Base-by-base conservation (phyloP, 768 basidiomycete genomes). In the Grammothele lineata region DNA sequence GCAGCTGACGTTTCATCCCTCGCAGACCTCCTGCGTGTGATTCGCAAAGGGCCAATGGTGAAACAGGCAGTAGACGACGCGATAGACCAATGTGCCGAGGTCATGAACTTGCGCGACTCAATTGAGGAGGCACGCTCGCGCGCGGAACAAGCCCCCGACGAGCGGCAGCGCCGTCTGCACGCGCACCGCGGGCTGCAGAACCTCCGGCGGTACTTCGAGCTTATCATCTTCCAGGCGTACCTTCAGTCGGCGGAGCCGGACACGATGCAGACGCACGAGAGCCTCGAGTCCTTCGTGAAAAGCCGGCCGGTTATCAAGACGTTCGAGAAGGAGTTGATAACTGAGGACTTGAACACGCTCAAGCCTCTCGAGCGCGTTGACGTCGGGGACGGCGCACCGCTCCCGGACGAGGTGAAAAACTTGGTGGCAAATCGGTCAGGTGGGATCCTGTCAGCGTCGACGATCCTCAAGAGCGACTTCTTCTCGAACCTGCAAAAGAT, bases 401-500 rank as follows among this genome's bases (percentile, higher is more conserved):
- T 89, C 50, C 90, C 91, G 0, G 96, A 98, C 56, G 96, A 98
- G 69, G 93, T 92, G 26, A 81, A 84, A 7, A 77, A 85, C 51
- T 77, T 95, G 3, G 94, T 99, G 25, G 74, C 81, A 30, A 88
- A 86, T 56, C 81, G 96, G 33, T 76, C 80, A 8, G 96, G 96
- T 8, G 79, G 76, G 51, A 88, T 98, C 48, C 69, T 98, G 0
- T 95, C 91, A 11, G 88, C 92, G 1, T 89, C 83, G 4, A 92
- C 93, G 1, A 96, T 98, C 56, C 71, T 98, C 60, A 99, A 99
- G 71, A 91, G 87, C 58, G 92, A 94, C 62, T 92, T 92, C 73
- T 94, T 94, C 75, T 82, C 82, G 5, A 90, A 90, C 60, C 62
- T 98, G 25, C 96, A 98, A 68, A 98, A 97, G 71, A 92, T 96